Evolutionary conservation across 2,329 filamentous ascomycete genomes (phyloP).

Genomic region (Cladosporium oxysporum): DNA sequence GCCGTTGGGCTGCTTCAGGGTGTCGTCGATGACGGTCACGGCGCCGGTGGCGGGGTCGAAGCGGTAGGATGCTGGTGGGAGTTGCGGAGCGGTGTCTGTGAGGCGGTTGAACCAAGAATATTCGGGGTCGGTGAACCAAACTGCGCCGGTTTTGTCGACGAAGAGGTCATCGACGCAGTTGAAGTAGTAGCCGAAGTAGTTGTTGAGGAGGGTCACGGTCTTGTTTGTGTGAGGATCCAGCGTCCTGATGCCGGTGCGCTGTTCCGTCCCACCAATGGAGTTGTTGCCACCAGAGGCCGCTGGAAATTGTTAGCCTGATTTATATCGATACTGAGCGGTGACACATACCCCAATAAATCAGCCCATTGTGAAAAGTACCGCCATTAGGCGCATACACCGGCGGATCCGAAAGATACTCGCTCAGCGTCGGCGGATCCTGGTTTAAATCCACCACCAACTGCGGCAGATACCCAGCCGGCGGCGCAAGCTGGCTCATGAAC

Average conservation of each 20-base stretch:
- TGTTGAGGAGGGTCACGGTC: slow-evolving; percentile 46
- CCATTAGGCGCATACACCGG: slow-evolving; percentile 49
- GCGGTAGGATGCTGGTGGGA: slow-evolving; percentile 42
- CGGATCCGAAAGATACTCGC: slow-evolving; percentile 43
- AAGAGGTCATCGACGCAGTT: slow-evolving; percentile 47
- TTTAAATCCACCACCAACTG: slow-evolving; percentile 46
- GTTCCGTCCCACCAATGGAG: slow-evolving; percentile 40
- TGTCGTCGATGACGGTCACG: slow-evolving; percentile 45
- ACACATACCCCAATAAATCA: slow-evolving; percentile 40
- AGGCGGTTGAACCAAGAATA: slow-evolving; percentile 42
- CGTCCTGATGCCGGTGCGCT: slow-evolving; percentile 44
- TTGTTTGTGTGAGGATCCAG: slow-evolving; percentile 49
- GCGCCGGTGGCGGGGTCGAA: slow-evolving; percentile 45
- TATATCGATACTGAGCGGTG: neutral
- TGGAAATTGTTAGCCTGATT: slow-evolving; percentile 21
- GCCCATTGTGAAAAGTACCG: slow-evolving; percentile 43
- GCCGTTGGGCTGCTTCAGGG: slow-evolving; percentile 48
- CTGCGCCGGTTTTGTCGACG: slow-evolving; percentile 45
- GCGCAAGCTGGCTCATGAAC: slow-evolving; percentile 42
- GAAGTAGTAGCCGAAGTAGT: slow-evolving; percentile 51
- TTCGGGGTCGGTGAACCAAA: slow-evolving; percentile 54
- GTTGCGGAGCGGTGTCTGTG: slow-evolving; percentile 40
- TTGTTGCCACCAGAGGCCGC: slow-evolving; percentile 41
- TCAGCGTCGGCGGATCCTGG: slow-evolving; percentile 43
- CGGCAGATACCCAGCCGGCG: slow-evolving; percentile 40